Evolutionary conservation across 768 basidiomycete species (phyloP).

Genomic region (Mycena rosella): DNA sequence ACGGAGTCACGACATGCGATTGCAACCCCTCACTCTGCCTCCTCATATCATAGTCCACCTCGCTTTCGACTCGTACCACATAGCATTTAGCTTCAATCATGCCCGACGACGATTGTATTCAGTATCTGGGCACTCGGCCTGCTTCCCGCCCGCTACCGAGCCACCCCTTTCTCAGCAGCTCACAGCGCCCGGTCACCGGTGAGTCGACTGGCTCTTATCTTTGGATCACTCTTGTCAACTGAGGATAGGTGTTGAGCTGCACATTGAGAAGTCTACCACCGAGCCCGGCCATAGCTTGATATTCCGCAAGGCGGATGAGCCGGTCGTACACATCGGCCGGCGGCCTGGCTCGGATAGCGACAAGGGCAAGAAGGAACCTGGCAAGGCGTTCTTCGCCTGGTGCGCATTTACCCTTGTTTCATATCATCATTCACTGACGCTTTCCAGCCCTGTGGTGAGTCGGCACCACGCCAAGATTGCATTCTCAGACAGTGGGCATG

Average conservation of each 20-base stretch:
- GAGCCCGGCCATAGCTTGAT: constrained; percentile 60
- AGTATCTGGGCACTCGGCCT: constrained; percentile 65
- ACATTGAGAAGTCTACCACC: constrained; percentile 65
- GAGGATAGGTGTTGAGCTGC: constrained; percentile 67
- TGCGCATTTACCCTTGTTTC: too few species aligned
- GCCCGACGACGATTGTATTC: constrained; percentile 67
- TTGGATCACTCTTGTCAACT: constrained; percentile 36
- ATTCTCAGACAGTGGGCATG: constrained; percentile 77
- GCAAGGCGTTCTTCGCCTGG: constrained; percentile 77
- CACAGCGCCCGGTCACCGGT: constrained; percentile 58
- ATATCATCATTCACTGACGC: too few species aligned
- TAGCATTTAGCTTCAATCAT: constrained; percentile 3
- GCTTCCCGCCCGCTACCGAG: constrained; percentile 40
- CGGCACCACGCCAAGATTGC: constrained; percentile 83
- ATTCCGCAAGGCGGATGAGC: constrained; percentile 65
- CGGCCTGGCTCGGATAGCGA: constrained; percentile 66
- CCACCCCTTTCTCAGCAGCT: constrained; percentile 45
- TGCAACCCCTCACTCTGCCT: too few species aligned
- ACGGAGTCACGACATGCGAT: too few species aligned
- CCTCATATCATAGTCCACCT: too few species aligned
- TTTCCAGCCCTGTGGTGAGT: constrained; percentile 84
- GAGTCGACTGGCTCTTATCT: constrained; percentile 41
- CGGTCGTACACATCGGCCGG: constrained; percentile 75
- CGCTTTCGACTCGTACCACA: background rate
- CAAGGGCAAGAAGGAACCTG: constrained; percentile 54